A percentile compares a stretch with the other conserved stretches of the same genome.
Evolutionary conservation across 2,329 filamentous ascomycete species (phyloP).

Genomic region (Alternaria metachromatica): DNA sequence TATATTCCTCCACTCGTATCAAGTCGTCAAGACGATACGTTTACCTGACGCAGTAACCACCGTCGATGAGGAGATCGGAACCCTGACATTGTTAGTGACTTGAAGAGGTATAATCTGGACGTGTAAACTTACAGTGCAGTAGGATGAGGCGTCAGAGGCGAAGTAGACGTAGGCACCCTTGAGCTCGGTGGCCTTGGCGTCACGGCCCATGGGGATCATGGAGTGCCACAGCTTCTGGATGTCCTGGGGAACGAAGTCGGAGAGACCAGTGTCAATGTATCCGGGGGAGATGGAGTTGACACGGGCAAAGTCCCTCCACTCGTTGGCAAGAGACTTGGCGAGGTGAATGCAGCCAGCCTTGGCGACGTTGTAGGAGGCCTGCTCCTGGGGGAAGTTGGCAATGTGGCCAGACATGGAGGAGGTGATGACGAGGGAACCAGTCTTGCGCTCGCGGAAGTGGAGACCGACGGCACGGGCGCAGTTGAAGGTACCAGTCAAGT

Average conservation of each 20-base stretch:
- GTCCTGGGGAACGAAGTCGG: constrained; percentile 70
- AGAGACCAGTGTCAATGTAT: constrained; percentile 72
- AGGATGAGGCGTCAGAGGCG: constrained; percentile 81
- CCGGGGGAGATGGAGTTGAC: constrained; percentile 73
- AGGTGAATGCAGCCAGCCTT: constrained; percentile 73
- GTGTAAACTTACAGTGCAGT: constrained; percentile 67
- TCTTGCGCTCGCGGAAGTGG: constrained; percentile 73
- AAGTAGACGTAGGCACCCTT: constrained; percentile 85
- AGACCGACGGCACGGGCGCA: constrained; percentile 88
- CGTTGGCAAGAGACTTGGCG: constrained; percentile 69
- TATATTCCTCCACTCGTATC: constrained; percentile 18
- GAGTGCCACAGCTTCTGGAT: constrained; percentile 76
- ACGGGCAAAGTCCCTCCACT: constrained; percentile 73
- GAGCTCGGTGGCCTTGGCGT: constrained; percentile 76
- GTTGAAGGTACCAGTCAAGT: constrained; percentile 86
- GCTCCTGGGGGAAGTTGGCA: constrained; percentile 81
- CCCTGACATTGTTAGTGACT: constrained; percentile 47
- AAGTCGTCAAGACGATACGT: constrained; percentile 26
- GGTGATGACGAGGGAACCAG: constrained; percentile 70
- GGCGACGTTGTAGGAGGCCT: constrained; percentile 56
- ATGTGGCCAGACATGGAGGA: constrained; percentile 80
- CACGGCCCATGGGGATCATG: constrained; percentile 81
- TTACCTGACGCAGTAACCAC: constrained; percentile 66
- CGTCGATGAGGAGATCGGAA: constrained; percentile 75
- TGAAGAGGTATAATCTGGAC: neutral